phyloP scores from a whole-genome alignment of 768 basidiomycete genomes.

The Termitomyces sp. region DNA sequence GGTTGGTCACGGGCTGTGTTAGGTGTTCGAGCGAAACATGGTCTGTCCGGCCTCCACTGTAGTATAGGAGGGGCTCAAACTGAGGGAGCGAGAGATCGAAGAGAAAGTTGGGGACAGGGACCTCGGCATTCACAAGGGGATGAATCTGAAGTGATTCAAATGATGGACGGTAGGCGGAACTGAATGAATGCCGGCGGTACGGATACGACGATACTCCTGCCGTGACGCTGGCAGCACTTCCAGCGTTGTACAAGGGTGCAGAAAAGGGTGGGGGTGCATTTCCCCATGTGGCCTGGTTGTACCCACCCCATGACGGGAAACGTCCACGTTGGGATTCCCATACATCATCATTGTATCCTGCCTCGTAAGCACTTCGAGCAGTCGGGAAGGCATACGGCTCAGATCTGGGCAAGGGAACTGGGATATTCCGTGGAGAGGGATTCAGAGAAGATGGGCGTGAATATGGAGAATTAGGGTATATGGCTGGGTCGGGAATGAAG shows the following conservation, averaged over 20 bases:
- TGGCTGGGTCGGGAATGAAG: slow-evolving; percentile 11
- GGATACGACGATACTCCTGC: background rate
- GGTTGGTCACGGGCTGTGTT: slow-evolving; percentile 51
- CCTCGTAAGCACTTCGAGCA: background rate
- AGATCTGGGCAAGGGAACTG: background rate
- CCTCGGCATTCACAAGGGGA: slow-evolving; percentile 53
- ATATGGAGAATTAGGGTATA: slow-evolving; percentile 12
- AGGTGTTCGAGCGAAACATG: slow-evolving; percentile 45
- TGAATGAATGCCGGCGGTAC: slow-evolving; percentile 13
- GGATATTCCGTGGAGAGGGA: slow-evolving; percentile 3
- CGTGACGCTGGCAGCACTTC: background rate
- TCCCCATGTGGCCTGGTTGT: background rate
- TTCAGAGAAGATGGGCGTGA: slow-evolving; percentile 3
- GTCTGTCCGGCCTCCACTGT: slow-evolving; percentile 35
- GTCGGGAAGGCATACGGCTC: slow-evolving; percentile 4
- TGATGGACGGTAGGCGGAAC: background rate
- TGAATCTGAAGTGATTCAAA: slow-evolving; percentile 31
- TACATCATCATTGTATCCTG: background rate
- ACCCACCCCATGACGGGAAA: slow-evolving; percentile 11
- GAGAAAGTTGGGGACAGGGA: slow-evolving; percentile 39
- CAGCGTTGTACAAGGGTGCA: background rate
- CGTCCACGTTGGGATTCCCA: slow-evolving; percentile 6
- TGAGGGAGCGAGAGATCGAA: slow-evolving; percentile 54
- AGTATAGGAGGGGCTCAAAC: slow-evolving; percentile 41
- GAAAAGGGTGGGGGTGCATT: background rate